Evolutionary conservation across 176 grass and related monocot genomes (phyloP), one percentile per base, ranked within the genome.

Genomic region (Panicum miliaceum): DNA sequence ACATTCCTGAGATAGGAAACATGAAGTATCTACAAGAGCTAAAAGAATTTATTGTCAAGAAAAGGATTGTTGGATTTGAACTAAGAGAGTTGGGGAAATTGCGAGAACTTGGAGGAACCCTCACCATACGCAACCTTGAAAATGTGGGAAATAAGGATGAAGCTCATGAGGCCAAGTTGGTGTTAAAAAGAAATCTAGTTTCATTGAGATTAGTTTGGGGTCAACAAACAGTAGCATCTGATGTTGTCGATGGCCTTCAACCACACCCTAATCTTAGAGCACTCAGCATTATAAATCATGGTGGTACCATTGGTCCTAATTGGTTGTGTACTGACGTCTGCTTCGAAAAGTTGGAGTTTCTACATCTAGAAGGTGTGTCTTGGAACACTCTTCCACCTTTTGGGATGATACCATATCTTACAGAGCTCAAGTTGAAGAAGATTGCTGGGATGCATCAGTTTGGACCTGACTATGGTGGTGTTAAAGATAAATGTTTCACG

Each of bases 311-410:
- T 4, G 8, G 77, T 22, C 76, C 76, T 35, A 34, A 0, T 22
- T 79, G 76, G 76, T n/a, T 79, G 8, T 19, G 41, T 7, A 0
- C 1, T 6, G 2, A 50, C 1, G 45, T 64, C 7, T 13, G 16
- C 2, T 0, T 35, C 3, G 18, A 10, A 22, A 12, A 1, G 0
- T 78, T 78, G 45, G 45, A 68, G 36, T 0, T 10, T 0, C 46
- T 50, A 14, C 12, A 57, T 43, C 82, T 84, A 4, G 18, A 22
- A 5, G 10, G 29, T 2, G 20, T 76, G 4, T 76, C 73, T 38
- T 76, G 73, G 73, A 8, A 2, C 52, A 59, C 1, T 7, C 51
- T 77, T 77, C 75, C 37, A 60, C 37, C 75, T 18, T 77, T 77
- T 26, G 75, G 75, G 22, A 34, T 4, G 25, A 8, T 79, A 8